These are phyloP conservation scores for Sideroxylon spinosum DNA, from an alignment of 179 eudicot species.

Conservation along the genomic window DNA sequence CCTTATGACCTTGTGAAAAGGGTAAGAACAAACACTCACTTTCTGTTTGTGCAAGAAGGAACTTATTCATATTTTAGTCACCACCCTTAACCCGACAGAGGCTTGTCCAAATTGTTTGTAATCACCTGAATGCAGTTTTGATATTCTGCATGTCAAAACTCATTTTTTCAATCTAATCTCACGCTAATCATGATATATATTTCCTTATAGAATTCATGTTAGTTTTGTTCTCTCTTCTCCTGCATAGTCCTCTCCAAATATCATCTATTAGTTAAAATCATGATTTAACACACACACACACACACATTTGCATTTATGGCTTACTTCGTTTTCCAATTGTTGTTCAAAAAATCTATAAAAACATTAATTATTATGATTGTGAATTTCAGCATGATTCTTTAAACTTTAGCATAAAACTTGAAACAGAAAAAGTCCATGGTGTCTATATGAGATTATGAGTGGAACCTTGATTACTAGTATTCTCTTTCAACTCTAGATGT, in stretches of 20 bases:
- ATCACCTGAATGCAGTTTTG: not conserved
- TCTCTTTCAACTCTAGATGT: not conserved
- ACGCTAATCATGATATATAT: not conserved
- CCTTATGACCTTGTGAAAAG: conserved; percentile 20
- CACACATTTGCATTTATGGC: not conserved
- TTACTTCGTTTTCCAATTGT: not conserved
- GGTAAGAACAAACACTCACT: conserved; percentile 12
- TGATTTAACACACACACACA: not conserved
- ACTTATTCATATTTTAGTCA: too few relatives aligned
- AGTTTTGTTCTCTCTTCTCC: not conserved
- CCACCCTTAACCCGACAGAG: not conserved
- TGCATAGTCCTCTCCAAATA: not conserved
- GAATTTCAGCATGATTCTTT: not conserved
- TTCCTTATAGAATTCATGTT: not conserved
- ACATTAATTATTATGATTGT: not conserved
- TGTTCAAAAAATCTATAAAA: not conserved
- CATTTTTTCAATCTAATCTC: not conserved
- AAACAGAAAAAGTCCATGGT: not conserved
- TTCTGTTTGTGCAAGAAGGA: not conserved
- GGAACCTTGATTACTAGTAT: not conserved
- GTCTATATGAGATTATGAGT: not conserved
- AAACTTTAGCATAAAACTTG: not conserved
- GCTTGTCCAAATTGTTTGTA: not conserved
- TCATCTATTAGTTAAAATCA: not conserved
- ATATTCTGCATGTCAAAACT: not conserved